Evolutionary conservation across 2,329 filamentous ascomycete genomes (phyloP), one percentile per base, ranked within the genome.

Genomic region (Sporothrix pallida): DNA sequence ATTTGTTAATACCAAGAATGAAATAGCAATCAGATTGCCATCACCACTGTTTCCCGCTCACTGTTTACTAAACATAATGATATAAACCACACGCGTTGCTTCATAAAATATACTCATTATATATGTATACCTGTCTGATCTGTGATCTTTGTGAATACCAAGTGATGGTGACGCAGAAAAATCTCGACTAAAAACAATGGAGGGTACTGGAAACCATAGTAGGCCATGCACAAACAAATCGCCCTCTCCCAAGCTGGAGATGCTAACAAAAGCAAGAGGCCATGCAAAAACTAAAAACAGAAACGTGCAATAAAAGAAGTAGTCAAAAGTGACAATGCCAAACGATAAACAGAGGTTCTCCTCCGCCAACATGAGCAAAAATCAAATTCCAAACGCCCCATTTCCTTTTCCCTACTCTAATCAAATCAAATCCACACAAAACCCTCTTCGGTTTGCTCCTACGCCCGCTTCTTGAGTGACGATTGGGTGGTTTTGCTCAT

Each of bases 401-500:
- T 58, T 58, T n/a, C 20, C 12, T 17, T 13, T 20, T 58, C 26
- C 17, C 56, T 26, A 23, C 31, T 8, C 6, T 17, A 31, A 6
- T 9, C 37, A n/a, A 23, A 13, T 13, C 2, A 44, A 60, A 58
- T 1, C 1, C 26, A 13, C 26, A 8, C 20, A 48, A 7, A 23
- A 4, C 7, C 68, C 46, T 10, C 3, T 42, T 37, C 31, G 31
- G 31, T 37, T 37, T 37, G 31, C 31, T 37, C 31, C 31, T 60
- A 68, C 1, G 62, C 52, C 60, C 71, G 71, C 62, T 68, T 72
- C 50, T 68, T 72, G 2, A 63, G 71, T 3, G 26, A 17, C 26
- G 69, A 26, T 54, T 56, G 23, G 58, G 42, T 15, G 44, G 50
- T 17, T 15, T 54, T 70, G 20, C 71, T 71, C 44, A 73, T 74